Conservation (phyloP, 331 rosid genomes). For the Acacia pycnantha region DNA sequence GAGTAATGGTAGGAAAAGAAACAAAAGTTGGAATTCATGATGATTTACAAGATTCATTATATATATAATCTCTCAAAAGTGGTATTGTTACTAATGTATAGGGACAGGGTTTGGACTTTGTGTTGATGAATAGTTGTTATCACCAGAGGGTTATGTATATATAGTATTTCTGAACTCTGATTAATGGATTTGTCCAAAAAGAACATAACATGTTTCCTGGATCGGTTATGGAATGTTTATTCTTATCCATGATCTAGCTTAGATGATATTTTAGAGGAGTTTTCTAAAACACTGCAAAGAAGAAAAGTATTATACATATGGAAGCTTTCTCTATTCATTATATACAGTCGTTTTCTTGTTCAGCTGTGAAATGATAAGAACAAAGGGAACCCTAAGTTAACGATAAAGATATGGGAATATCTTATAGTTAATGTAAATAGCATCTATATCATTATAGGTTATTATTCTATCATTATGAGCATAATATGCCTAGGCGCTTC, state of each 20-base stretch:
- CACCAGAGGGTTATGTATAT: not conserved
- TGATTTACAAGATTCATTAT: not conserved
- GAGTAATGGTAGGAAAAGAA: not conserved
- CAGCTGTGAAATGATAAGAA: not conserved
- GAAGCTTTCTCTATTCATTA: not conserved
- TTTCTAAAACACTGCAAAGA: not conserved
- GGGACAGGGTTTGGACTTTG: not conserved
- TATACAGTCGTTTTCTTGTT: not conserved
- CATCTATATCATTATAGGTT: too few species aligned
- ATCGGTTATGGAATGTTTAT: not conserved
- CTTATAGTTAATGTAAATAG: too few species aligned
- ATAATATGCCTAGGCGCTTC: too few species aligned
- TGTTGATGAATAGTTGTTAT: not conserved
- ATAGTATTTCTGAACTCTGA: slow-evolving; percentile 2
- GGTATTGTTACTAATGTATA: not conserved
- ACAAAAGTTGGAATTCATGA: not conserved
- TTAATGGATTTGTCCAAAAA: not conserved
- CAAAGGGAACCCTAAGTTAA: not conserved
- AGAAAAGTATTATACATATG: not conserved
- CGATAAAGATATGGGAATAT: too few species aligned
- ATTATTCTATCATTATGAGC: too few species aligned
- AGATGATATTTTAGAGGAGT: not conserved
- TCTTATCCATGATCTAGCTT: not conserved
- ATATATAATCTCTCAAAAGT: not conserved
- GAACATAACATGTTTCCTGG: not conserved